These are phyloP conservation scores for Cercospora sp. DNA, from an alignment of 2,329 filamentous ascomycete species.

Conservation along the genomic window DNA sequence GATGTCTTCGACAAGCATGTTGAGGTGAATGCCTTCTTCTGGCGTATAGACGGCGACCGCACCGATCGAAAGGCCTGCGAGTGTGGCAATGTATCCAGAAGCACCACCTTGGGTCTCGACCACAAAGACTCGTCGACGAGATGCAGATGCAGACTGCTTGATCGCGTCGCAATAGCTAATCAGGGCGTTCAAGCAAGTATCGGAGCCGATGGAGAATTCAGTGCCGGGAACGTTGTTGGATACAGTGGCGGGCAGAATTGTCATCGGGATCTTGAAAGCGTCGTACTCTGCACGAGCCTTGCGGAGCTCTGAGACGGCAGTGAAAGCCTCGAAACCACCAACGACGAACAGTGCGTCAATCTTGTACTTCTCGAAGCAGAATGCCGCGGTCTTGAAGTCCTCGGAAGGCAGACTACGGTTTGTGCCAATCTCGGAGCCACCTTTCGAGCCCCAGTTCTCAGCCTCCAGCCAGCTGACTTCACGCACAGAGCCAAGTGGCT, in stretches of 20 bases:
- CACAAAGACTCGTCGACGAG: constrained; percentile 90
- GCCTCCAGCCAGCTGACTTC: constrained; percentile 91
- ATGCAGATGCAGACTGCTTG: constrained; percentile 93
- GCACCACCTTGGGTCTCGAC: constrained; percentile 96
- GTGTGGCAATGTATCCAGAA: constrained; percentile 88
- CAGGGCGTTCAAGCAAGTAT: constrained; percentile 93
- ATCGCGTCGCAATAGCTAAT: constrained; percentile 97
- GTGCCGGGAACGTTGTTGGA: constrained; percentile 98
- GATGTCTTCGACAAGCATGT: constrained; percentile 90
- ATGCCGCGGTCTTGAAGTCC: constrained; percentile 79
- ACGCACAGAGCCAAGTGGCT: constrained; percentile 78
- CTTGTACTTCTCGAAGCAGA: constrained; percentile 79
- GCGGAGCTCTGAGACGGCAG: constrained; percentile 82
- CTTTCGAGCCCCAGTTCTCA: constrained; percentile 92
- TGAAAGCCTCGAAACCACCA: constrained; percentile 96
- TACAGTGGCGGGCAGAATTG: constrained; percentile 90
- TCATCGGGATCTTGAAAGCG: constrained; percentile 88
- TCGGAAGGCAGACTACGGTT: constrained; percentile 90
- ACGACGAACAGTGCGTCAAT: constrained; percentile 87
- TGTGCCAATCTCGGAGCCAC: constrained; percentile 95
- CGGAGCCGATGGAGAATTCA: constrained; percentile 93
- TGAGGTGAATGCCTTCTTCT: constrained; percentile 90
- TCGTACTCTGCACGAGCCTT: constrained; percentile 76
- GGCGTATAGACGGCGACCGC: constrained; percentile 94
- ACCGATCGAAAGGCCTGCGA: constrained; percentile 87